Evolutionary conservation across 441 rosid species (phyloP), one percentile per base, ranked within the genome.

Genomic region (Eruca vesicaria): DNA sequence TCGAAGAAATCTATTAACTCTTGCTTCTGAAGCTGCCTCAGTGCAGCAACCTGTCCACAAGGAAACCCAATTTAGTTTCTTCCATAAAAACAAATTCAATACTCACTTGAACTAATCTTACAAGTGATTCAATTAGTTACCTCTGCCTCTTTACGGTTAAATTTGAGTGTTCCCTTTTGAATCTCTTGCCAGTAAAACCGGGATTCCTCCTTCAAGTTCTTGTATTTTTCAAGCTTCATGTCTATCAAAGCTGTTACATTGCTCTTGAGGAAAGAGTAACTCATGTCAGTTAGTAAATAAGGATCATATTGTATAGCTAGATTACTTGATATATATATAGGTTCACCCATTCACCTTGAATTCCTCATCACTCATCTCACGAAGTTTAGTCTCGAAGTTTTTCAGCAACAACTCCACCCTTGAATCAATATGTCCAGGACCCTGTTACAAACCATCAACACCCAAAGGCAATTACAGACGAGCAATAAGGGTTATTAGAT

Each of bases 151-250:
- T 66, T 84, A 72, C 97, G 80, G 80, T 89, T 93, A 75, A 93
- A 93, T 66, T 82, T 93, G 82, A 93, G 83, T 35, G 91, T 88
- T 23, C 97, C 97, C 19, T 77, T 78, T 38, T 68, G 76, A 61
- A 94, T 87, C 78, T 89, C 96, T 48, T 62, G 78, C 94, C 96
- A 94, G 87, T 79, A 88, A 75, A 86, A 91, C 55, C 78, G 19
- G 45, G 90, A 90, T 82, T 94, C 97, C 80, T 94, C 98, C 73
- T 84, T 69, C 70, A 90, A 72, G 79, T 91, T 91, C 84, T 93
- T 93, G 89, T 90, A 91, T 77, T 89, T 94, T 83, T 94, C 98
- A 6, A 94, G 95, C 81, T 91, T 94, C 93, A 85, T 80, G 66
- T 91, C 97, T 38, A 91, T 91, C 88, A 91, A 82, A 31, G 93